A percentile compares a stretch with the other conserved stretches of the same genome.
phyloP scores from a whole-genome alignment of 2,329 filamentous ascomycete genomes.

The Fusarium sublunatum region DNA sequence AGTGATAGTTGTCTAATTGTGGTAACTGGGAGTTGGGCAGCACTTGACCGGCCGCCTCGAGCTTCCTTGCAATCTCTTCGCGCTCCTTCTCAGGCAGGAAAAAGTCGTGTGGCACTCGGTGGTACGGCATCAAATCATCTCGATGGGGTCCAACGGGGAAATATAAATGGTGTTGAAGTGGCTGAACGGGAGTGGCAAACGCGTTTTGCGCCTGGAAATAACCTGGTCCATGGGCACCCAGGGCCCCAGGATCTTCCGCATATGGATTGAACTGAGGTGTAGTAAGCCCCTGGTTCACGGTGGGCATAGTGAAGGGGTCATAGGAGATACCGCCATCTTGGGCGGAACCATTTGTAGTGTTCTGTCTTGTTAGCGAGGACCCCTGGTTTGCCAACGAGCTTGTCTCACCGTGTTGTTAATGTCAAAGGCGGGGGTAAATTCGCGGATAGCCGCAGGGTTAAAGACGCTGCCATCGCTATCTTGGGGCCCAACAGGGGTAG shows the following conservation, averaged over 20 bases:
- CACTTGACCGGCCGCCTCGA: slow-evolving; percentile 85
- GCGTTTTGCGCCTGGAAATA: slow-evolving; percentile 73
- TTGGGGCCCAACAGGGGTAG: slow-evolving; percentile 54
- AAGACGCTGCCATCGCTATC: slow-evolving; percentile 60
- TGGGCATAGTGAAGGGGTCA: slow-evolving; percentile 73
- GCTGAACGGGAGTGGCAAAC: slow-evolving; percentile 67
- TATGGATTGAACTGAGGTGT: slow-evolving; percentile 77
- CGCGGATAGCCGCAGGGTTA: slow-evolving; percentile 67
- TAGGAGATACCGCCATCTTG: slow-evolving; percentile 60
- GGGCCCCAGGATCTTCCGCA: slow-evolving; percentile 73
- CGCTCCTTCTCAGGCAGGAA: slow-evolving; percentile 89
- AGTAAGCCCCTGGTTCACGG: slow-evolving; percentile 63
- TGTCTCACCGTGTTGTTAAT: slow-evolving; percentile 59
- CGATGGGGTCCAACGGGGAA: slow-evolving; percentile 85
- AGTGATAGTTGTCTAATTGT: slow-evolving; percentile 88
- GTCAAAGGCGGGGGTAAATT: slow-evolving; percentile 71
- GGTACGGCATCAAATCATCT: slow-evolving; percentile 84
- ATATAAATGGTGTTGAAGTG: slow-evolving; percentile 92
- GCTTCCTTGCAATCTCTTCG: slow-evolving; percentile 89
- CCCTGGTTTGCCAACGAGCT: not conserved
- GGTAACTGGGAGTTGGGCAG: slow-evolving; percentile 82
- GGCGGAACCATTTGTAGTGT: slow-evolving; percentile 59
- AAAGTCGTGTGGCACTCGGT: slow-evolving; percentile 88
- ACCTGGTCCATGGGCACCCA: slow-evolving; percentile 67
- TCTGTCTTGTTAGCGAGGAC: slow-evolving; percentile 44